Conservation (phyloP, 2,329 filamentous ascomycete genomes). For the Trichophyton benhamiae region DNA sequence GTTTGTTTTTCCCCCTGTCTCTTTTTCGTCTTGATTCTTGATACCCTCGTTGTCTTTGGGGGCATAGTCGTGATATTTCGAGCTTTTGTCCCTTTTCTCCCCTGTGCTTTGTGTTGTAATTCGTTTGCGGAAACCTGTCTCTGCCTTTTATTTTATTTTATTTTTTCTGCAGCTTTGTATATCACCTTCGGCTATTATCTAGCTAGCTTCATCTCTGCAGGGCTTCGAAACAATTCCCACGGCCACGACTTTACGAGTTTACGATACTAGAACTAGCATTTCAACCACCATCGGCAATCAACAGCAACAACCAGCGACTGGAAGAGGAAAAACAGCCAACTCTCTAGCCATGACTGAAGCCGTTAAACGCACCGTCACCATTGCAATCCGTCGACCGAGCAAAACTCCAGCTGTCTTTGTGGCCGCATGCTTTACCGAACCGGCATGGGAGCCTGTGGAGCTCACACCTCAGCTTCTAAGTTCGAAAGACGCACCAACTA, state of each 20-base stretch:
- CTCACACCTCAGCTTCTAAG: slow-evolving; percentile 16
- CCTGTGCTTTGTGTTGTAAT: neutral
- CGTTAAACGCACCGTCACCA: slow-evolving; percentile 15
- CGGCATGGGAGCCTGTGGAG: slow-evolving; percentile 20
- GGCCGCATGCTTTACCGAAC: slow-evolving; percentile 20
- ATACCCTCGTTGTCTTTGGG: slow-evolving; percentile 3
- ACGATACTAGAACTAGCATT: neutral
- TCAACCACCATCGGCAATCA: too few relatives aligned
- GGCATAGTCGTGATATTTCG: neutral
- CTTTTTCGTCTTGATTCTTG: neutral
- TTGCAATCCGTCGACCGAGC: slow-evolving; percentile 19
- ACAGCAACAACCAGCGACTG: neutral
- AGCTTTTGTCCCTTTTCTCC: neutral
- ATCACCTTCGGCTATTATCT: neutral
- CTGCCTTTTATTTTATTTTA: neutral
- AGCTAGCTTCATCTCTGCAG: neutral
- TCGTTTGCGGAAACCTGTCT: neutral
- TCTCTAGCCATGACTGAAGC: neutral
- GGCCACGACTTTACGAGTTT: slow-evolving; percentile 5
- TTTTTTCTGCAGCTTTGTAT: neutral
- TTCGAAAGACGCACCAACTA: neutral
- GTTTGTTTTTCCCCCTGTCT: neutral
- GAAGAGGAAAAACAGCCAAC: neutral
- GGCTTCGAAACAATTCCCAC: neutral
- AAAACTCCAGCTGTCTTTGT: slow-evolving; percentile 19